Conservation (phyloP, 2,329 filamentous ascomycete species). For the Colletotrichum gigasporum region DNA sequence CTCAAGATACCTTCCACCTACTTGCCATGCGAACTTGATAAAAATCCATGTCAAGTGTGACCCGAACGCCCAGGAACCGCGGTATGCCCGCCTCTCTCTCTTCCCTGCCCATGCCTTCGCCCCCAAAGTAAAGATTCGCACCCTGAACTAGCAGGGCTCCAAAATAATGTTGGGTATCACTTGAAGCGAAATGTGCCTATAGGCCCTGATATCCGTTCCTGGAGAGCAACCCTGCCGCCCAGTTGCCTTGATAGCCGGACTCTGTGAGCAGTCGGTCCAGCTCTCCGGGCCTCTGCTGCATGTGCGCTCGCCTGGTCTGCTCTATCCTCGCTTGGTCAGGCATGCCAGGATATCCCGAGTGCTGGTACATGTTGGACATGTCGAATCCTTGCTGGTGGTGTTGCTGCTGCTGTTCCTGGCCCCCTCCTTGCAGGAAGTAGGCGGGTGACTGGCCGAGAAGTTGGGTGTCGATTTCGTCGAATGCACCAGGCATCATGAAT, state of each 20-base stretch:
- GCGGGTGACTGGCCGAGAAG: constrained; percentile 75
- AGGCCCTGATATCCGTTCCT: constrained; percentile 31
- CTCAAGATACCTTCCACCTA: not conserved
- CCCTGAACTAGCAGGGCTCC: constrained; percentile 30
- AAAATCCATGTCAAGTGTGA: constrained; percentile 10
- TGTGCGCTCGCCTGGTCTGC: constrained; percentile 29
- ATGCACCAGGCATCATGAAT: constrained; percentile 62
- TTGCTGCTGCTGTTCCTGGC: constrained; percentile 41
- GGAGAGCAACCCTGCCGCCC: constrained; percentile 32
- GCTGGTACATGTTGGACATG: constrained; percentile 31
- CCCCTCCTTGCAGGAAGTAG: constrained; percentile 69
- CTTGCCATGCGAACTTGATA: constrained; percentile 2
- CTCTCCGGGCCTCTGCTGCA: constrained; percentile 32
- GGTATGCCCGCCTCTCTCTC: not conserved
- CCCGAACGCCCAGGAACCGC: constrained; percentile 20
- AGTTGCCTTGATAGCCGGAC: constrained; percentile 31
- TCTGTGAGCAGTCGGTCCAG: constrained; percentile 33
- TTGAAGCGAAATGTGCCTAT: constrained; percentile 29
- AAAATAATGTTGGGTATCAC: constrained; percentile 32
- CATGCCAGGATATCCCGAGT: constrained; percentile 28
- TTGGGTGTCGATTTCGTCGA: constrained; percentile 77
- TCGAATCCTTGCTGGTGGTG: constrained; percentile 32
- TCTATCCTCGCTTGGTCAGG: constrained; percentile 29
- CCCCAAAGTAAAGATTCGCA: constrained; percentile 18
- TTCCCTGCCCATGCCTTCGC: not conserved